Base-by-base conservation (phyloP, 352 stramenopile genomes). In the Globisporangium mamillatum region DNA sequence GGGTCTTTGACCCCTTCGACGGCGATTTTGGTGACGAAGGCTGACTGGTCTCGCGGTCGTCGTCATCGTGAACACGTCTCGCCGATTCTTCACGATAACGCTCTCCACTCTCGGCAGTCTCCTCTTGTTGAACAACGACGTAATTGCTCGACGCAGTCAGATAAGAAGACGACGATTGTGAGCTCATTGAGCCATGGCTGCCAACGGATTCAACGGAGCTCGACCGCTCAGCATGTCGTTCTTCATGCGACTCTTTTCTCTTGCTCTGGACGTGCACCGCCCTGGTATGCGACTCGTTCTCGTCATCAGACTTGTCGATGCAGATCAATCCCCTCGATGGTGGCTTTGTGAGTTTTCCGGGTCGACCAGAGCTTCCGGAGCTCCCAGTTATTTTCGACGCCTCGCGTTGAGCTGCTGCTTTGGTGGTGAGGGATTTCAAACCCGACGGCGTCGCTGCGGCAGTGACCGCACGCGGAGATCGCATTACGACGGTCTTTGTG, bases 401-500 rank as follows among this genome's bases (percentile, higher is more conserved):
- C 18, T 50, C 41, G 6, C 16, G 41, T 50, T 50, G 41, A 50
- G 16, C 16, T 50, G 41, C 16, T 8, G 64, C 46, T 38, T 48
- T 55, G n/a, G 22, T 61, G 8, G 29, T 24, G 64, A 14, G 20
- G 6, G 63, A 68, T 18, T 41, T 44, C 1, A 48, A 50, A 2
- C 24, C 59, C 12, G 64, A 36, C 6, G 66, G 4, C 16, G 50
- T 38, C 24, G 58, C 20, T 4, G 27, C 27, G 18, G 54, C 36
- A 12, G 24, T 59, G 59, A 29, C 46, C 16, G 67, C 48, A 32
- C 69, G 64, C 16, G 82, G 76, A 5, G 77, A 81, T 18, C 82
- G 79, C 72, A 88, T 81, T 9, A 86, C 61, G 29, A 91, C 70
- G 4, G 73, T 77, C 64, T 87, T 88, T 20, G 83, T 88, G n/a